Conservation (phyloP, 164 flowering plant species). For the Chloranthus sessilifolius region DNA sequence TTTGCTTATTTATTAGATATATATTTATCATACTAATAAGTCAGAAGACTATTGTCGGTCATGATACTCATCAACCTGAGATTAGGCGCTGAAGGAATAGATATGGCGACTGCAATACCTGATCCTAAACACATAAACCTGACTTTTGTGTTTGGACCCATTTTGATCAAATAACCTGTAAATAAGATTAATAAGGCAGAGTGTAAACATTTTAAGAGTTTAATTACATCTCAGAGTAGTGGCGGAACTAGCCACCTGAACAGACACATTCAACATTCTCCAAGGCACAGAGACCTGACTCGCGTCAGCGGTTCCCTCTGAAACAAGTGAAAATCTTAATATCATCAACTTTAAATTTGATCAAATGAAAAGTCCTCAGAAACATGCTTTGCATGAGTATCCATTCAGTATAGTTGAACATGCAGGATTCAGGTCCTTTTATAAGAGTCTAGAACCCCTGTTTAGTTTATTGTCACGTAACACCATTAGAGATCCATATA, state of each 20-base stretch:
- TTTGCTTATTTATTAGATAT: neutral
- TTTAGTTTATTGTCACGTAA: slow-evolving; percentile 44
- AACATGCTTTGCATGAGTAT: slow-evolving; percentile 80
- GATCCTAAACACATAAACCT: slow-evolving; percentile 29
- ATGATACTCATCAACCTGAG: too few species aligned
- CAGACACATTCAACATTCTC: slow-evolving; percentile 72
- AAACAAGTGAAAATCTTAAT: slow-evolving; percentile 34
- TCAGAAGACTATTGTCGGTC: neutral
- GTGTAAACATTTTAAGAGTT: slow-evolving; percentile 73
- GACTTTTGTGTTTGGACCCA: slow-evolving; percentile 90
- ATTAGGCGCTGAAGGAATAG: too few species aligned
- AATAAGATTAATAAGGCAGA: slow-evolving; percentile 63
- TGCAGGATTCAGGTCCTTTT: slow-evolving; percentile 62
- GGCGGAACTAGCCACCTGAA: slow-evolving; percentile 87
- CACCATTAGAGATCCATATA: slow-evolving; percentile 44
- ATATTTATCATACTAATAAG: neutral
- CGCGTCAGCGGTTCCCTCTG: slow-evolving; percentile 43
- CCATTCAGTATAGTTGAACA: slow-evolving; percentile 77
- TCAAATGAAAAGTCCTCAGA: slow-evolving; percentile 42
- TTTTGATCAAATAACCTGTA: slow-evolving; percentile 62
- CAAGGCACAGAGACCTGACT: slow-evolving; percentile 54
- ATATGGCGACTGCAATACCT: neutral
- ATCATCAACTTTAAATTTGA: slow-evolving; percentile 47
- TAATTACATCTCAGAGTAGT: slow-evolving; percentile 72
- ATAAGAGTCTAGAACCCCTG: slow-evolving; percentile 65